Evolutionary conservation across 345 rosid species (phyloP).

Genomic region (Laguncularia racemosa): DNA sequence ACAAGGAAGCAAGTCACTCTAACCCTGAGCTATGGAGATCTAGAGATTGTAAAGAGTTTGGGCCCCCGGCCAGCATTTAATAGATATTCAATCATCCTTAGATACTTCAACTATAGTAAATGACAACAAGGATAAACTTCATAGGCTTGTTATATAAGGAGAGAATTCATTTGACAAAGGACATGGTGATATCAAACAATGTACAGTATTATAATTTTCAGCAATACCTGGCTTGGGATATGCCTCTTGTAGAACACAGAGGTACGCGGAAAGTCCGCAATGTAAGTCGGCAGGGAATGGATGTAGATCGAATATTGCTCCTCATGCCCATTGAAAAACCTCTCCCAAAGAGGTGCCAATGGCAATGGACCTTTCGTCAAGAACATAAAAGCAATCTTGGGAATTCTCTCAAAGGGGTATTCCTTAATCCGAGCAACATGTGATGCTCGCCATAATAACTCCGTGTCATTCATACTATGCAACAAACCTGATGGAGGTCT

Average conservation of each 20-base stretch:
- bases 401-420: constrained; percentile 33
- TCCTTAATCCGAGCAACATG: constrained; percentile 22
- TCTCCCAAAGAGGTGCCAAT: constrained; percentile 37
- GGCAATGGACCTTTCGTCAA: constrained; percentile 41
- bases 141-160: neutral
- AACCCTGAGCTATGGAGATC: too few relatives aligned
- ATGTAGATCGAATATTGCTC: constrained; percentile 32
- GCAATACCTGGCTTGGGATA: constrained; percentile 44
- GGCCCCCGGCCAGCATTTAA: too few relatives aligned
- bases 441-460: constrained; percentile 46
- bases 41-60: too few relatives aligned
- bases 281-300: constrained; percentile 26
- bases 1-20: too few relatives aligned
- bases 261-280: constrained; percentile 14
- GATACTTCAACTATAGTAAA: too few relatives aligned
- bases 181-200: too few relatives aligned
- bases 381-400: constrained; percentile 50
- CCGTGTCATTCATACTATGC: constrained; percentile 29
- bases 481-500: constrained; percentile 11
- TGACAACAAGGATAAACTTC: too few relatives aligned
- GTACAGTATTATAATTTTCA: neutral
- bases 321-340: constrained; percentile 33
- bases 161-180: neutral
- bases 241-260: constrained; percentile 40
- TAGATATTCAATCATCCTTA: too few relatives aligned